phyloP scores from a whole-genome alignment of 2,329 filamentous ascomycete genomes.

The Periglandula ipomoeae region DNA sequence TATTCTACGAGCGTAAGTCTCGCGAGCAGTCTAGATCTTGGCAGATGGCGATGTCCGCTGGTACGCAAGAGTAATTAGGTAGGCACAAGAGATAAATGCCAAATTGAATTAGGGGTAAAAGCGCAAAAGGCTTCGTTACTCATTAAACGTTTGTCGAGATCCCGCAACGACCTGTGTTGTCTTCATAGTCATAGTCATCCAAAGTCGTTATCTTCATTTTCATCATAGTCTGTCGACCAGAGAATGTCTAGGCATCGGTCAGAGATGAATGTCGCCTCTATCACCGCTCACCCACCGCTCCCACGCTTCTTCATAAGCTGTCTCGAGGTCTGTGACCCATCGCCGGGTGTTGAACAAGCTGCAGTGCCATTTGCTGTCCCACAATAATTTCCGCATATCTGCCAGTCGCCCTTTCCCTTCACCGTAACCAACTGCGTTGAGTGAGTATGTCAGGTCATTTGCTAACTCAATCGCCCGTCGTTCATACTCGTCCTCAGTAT shows the following conservation, averaged over 20 bases:
- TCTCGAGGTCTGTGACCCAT: slow-evolving; percentile 86
- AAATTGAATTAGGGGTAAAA: neutral
- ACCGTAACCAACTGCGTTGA: slow-evolving; percentile 34
- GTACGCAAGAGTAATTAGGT: too few relatives aligned
- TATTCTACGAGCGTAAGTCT: too few relatives aligned
- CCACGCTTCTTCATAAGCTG: slow-evolving; percentile 85
- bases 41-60: too few relatives aligned
- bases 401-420: slow-evolving; percentile 60
- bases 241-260: slow-evolving; percentile 3
- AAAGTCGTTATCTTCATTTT: slow-evolving; percentile 5
- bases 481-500: slow-evolving; percentile 77
- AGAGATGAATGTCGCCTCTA: slow-evolving; percentile 88
- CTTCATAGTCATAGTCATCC: neutral
- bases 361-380: slow-evolving; percentile 75
- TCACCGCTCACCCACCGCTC: slow-evolving; percentile 74
- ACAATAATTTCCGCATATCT: slow-evolving; percentile 72
- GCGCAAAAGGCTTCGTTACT: too few relatives aligned
- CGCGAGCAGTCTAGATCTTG: too few relatives aligned
- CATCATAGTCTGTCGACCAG: neutral
- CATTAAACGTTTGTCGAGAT: neutral
- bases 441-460: slow-evolving; percentile 49
- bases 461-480: slow-evolving; percentile 62
- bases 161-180: neutral
- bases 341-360: slow-evolving; percentile 83
- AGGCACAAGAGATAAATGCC: too few relatives aligned